A percentile compares a stretch with the other conserved stretches of the same genome.
Evolutionary conservation across 2,329 filamentous ascomycete genomes (phyloP).

Genomic region (Boeremia lycopersici): DNA sequence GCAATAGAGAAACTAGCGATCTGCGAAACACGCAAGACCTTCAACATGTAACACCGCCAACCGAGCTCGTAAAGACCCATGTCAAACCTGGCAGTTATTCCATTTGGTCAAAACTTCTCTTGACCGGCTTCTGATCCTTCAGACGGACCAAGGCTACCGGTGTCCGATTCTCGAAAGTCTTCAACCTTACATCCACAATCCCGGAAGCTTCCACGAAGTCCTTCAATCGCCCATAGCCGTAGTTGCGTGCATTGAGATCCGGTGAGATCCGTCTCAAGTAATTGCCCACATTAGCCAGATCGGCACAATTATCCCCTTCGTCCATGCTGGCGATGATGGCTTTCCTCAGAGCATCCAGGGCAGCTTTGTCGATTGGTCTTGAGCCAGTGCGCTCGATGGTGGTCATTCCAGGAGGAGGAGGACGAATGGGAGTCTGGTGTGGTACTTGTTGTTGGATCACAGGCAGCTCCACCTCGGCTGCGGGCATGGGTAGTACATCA

Average conservation of each 20-base stretch:
- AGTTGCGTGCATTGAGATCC: slow-evolving; percentile 35
- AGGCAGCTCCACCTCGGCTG: background rate
- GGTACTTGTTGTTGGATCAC: background rate
- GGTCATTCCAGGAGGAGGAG: background rate
- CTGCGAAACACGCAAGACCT: too few species aligned
- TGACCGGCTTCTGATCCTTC: background rate
- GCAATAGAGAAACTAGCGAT: background rate
- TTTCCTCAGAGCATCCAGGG: slow-evolving; percentile 16
- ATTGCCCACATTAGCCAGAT: slow-evolving; percentile 32
- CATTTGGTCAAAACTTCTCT: background rate
- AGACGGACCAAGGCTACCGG: slow-evolving; percentile 20
- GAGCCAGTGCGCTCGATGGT: background rate
- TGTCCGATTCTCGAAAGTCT: slow-evolving; percentile 8
- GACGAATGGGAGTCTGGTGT: background rate
- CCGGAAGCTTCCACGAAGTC: slow-evolving; percentile 21
- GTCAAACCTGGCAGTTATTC: background rate
- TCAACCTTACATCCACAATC: slow-evolving; percentile 19
- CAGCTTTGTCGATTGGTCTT: slow-evolving; percentile 6
- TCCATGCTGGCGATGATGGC: slow-evolving; percentile 15
- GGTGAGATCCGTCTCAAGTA: slow-evolving; percentile 29
- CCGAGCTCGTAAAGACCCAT: too few species aligned
- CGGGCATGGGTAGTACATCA: background rate
- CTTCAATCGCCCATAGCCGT: slow-evolving; percentile 26
- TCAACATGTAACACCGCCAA: too few species aligned
- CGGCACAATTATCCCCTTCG: slow-evolving; percentile 30